These are phyloP conservation scores for Eucalyptus virginea DNA, from an alignment of 345 rosid species.

Conservation along the genomic window DNA sequence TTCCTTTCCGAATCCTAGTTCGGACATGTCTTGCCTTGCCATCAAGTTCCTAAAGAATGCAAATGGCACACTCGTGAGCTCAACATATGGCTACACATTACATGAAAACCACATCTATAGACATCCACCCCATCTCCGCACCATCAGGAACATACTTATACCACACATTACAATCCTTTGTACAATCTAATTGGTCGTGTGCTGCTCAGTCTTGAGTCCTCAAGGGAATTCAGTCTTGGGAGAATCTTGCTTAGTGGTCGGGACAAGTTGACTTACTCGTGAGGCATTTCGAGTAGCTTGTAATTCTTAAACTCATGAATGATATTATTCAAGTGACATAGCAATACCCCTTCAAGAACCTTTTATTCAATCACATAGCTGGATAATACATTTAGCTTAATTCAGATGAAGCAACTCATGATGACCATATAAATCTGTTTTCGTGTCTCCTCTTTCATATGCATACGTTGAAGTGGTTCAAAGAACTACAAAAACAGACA, in stretches of 20 bases:
- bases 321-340: not conserved
- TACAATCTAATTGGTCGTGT: not conserved
- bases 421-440: not conserved
- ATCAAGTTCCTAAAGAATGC: constrained; percentile 62
- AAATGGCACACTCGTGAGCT: not conserved
- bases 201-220: not conserved
- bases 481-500: not conserved
- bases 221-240: not conserved
- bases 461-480: not conserved
- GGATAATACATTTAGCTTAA: not conserved
- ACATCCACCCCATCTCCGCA: not conserved
- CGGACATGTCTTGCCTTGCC: constrained; percentile 85
- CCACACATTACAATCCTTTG: not conserved
- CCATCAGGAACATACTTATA: not conserved
- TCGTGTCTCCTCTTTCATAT: not conserved
- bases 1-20: constrained; percentile 65
- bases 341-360: not conserved
- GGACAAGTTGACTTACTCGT: not conserved
- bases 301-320: not conserved
- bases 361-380: not conserved
- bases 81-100: not conserved
- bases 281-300: not conserved
- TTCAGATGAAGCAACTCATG: not conserved
- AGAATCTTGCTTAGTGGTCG: not conserved
- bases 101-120: not conserved